phyloP scores from a whole-genome alignment of 495 filamentous ascomycete genomes.

The Astrothelium macrocarpum region DNA sequence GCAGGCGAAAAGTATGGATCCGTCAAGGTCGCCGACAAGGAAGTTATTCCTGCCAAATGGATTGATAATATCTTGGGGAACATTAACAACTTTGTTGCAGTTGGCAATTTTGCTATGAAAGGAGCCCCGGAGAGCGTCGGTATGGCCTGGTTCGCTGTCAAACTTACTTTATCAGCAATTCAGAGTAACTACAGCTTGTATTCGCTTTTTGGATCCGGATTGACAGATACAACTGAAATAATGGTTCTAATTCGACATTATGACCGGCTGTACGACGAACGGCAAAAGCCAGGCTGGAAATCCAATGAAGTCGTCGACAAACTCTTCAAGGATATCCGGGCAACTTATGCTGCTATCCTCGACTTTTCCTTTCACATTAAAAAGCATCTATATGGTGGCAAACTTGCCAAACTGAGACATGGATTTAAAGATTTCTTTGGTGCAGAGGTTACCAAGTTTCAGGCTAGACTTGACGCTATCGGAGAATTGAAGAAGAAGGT shows the following conservation, averaged over 20 bases:
- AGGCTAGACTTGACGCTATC: constrained; percentile 7
- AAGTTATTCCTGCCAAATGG: constrained; percentile 3
- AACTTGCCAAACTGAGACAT: constrained; percentile 9
- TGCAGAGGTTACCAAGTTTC: constrained; percentile 1
- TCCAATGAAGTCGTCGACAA: constrained; percentile 7
- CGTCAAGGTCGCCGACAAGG: background rate
- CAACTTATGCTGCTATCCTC: constrained; percentile 10
- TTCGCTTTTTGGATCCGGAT: constrained; percentile 3
- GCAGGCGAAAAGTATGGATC: constrained; percentile 3
- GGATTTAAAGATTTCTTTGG: constrained; percentile 14
- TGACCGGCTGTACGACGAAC: constrained; percentile 12
- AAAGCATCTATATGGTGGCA: constrained; percentile 8
- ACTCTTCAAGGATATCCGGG: constrained; percentile 10
- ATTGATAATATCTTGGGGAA: constrained; percentile 9
- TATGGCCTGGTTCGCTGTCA: constrained; percentile 15
- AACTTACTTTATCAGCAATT: constrained; percentile 9
- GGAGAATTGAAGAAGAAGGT: constrained; percentile 10
- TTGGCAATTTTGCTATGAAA: constrained; percentile 12
- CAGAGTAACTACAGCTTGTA: constrained; percentile 13
- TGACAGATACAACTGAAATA: constrained; percentile 10
- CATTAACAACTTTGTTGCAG: constrained; percentile 9
- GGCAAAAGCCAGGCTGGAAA: constrained; percentile 6
- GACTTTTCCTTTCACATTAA: constrained; percentile 9
- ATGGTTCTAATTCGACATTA: constrained; percentile 12
- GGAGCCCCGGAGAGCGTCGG: constrained; percentile 15